Conservation (phyloP, 257 asterid genomes). For the Solanum lycopersicoides region DNA sequence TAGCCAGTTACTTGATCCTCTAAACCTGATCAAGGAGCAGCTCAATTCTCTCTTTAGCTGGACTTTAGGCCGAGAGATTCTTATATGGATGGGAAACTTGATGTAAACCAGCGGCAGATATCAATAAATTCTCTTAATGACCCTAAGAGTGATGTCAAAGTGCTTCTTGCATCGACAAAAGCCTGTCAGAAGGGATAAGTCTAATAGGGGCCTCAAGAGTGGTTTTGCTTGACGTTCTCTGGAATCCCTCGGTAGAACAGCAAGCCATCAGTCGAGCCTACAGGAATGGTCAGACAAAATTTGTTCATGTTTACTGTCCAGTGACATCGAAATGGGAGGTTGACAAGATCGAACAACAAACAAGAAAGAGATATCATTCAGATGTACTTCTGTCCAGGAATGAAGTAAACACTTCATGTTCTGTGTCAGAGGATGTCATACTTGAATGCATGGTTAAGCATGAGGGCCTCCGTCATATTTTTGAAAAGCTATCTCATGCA, state of each 20-base stretch:
- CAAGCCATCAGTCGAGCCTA: slow-evolving; percentile 80
- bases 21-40: neutral
- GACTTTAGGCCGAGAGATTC: neutral
- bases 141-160: slow-evolving; percentile 27
- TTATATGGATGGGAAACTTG: slow-evolving; percentile 32
- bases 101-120: slow-evolving; percentile 26
- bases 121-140: slow-evolving; percentile 37
- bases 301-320: slow-evolving; percentile 54
- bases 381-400: slow-evolving; percentile 34
- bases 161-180: slow-evolving; percentile 52
- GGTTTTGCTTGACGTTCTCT: slow-evolving; percentile 60
- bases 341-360: slow-evolving; percentile 15
- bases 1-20: neutral
- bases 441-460: slow-evolving; percentile 43
- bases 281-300: slow-evolving; percentile 58
- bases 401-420: neutral
- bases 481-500: slow-evolving; percentile 14
- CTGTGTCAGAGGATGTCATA: slow-evolving; percentile 26
- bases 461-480: slow-evolving; percentile 3
- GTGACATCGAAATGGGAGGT: slow-evolving; percentile 37
- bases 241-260: slow-evolving; percentile 64
- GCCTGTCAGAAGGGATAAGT: slow-evolving; percentile 75
- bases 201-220: slow-evolving; percentile 81
- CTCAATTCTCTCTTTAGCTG: neutral
- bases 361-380: slow-evolving; percentile 32